phyloP scores from a whole-genome alignment of 164 flowering plant species.

The Houttuynia cordata region DNA sequence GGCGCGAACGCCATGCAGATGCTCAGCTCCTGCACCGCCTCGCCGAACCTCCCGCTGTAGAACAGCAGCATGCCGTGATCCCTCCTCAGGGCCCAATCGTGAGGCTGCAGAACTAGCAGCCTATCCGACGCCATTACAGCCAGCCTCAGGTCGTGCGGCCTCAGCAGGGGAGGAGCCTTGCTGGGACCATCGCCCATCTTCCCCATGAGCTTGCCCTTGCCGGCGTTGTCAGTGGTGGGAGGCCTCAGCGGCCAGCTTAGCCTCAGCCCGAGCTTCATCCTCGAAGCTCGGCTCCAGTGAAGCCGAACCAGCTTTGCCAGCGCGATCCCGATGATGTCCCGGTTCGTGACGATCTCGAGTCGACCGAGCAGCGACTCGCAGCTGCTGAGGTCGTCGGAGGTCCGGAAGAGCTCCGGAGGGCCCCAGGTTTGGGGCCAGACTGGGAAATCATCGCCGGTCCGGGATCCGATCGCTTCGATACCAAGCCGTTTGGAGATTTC shows the following conservation, averaged over 20 bases:
- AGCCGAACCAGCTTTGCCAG: constrained; percentile 63
- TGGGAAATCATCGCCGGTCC: constrained; percentile 67
- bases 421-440: constrained; percentile 62
- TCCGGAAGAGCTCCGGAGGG: constrained; percentile 59
- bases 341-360: constrained; percentile 52
- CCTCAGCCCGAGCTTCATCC: constrained; percentile 53
- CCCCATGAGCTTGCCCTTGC: no score
- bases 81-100: constrained; percentile 64
- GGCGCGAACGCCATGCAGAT: constrained; percentile 81
- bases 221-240: neutral
- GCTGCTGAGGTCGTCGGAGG: constrained; percentile 25
- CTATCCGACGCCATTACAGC: constrained; percentile 74
- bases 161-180: constrained; percentile 31
- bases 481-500: constrained; percentile 66
- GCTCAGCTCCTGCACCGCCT: constrained; percentile 73
- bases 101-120: constrained; percentile 59
- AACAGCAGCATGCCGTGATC: constrained; percentile 75
- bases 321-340: constrained; percentile 65
- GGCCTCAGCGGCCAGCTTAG: constrained; percentile 59
- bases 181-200: constrained; percentile 12
- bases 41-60: constrained; percentile 43
- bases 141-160: constrained; percentile 59
- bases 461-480: constrained; percentile 49
- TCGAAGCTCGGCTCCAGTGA: constrained; percentile 75
- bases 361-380: constrained; percentile 47